A percentile compares a stretch with the other conserved stretches of the same genome.
phyloP scores from a whole-genome alignment of 148 eudicot genomes.

The Rheum nobile region DNA sequence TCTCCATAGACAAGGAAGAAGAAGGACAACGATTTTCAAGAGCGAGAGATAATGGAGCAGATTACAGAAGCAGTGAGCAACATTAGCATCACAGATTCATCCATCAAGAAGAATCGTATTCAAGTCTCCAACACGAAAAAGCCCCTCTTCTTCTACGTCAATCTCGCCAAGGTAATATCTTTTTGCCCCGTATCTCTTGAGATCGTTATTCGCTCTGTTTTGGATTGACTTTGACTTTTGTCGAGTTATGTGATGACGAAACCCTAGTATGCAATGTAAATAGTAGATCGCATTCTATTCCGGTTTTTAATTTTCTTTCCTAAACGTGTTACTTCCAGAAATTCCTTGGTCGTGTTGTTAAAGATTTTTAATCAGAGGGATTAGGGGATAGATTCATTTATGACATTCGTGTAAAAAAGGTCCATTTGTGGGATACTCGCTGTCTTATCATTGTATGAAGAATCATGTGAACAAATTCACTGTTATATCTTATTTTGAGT shows the following conservation, averaged over 20 bases:
- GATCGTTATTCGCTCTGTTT: not conserved
- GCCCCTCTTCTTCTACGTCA: constrained; percentile 61
- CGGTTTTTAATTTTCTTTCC: not conserved
- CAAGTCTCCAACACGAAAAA: constrained; percentile 68
- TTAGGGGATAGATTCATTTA: not conserved
- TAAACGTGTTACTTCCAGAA: not conserved
- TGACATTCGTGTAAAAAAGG: not conserved
- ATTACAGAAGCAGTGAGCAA: constrained; percentile 30
- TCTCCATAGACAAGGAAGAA: not conserved
- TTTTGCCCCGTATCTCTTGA: not conserved
- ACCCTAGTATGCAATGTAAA: not conserved
- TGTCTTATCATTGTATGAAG: too few relatives aligned
- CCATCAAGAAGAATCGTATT: constrained; percentile 43
- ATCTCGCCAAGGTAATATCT: constrained; percentile 42
- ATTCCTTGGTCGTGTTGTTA: not conserved
- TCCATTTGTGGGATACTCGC: not conserved
- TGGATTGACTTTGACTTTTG: not conserved
- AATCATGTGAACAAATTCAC: not conserved
- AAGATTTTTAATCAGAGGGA: not conserved
- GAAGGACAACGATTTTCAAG: not conserved
- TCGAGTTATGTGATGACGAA: not conserved
- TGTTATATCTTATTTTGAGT: not conserved
- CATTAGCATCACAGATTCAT: constrained; percentile 28
- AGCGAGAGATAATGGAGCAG: constrained; percentile 28
- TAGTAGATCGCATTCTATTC: not conserved